Evolutionary conservation across 108 stramenopile species (phyloP), one percentile per base, ranked within the genome.

Genomic region (Stephanodiscus minutulus): DNA sequence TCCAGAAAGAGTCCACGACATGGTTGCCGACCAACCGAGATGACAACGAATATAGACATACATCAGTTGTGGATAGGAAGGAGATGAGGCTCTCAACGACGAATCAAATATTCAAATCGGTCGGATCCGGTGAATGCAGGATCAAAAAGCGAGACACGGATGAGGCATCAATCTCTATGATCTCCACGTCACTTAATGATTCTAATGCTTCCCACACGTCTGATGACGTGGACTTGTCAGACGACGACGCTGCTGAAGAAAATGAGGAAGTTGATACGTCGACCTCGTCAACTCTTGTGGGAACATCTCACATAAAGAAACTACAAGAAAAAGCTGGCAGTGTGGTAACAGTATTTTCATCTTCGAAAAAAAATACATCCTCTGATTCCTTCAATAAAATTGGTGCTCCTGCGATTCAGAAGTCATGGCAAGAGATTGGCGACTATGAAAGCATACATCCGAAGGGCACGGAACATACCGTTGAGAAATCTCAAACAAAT

Each of bases 391-490:
- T 53, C 10, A 27, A 25, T 24, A 3, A 53, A 12, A 53, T 27
- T 25, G 52, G 25, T 53, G 22, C 52, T 24, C 24, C 8, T 53
- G 25, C 52, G 18, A 12, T 10, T 0, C 52, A 53, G 52, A 27
- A 10, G 25, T 48, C 47, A 36, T 61, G 61, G 61, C 29, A 61
- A 50, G 47, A 65, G 21, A 48, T 65, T 65, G 64, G 64, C 12
- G 46, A 36, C 17, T 18, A 33, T 24, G 33, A 49, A 67, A 36
- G 37, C 52, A 31, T 13, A 53, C 22, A 53, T 53, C 22, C 52
- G 39, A 68, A 22, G 52, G 22, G 22, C 25, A 8, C 20, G 25
- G 11, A 24, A 53, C 22, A 53, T 12, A 53, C 52, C 25, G 20
- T 53, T 21, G 52, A 53, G 22, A 21, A 27, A 27, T 15, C 22